phyloP scores from a whole-genome alignment of 2,329 filamentous ascomycete genomes.

The Aspergillus sp. region DNA sequence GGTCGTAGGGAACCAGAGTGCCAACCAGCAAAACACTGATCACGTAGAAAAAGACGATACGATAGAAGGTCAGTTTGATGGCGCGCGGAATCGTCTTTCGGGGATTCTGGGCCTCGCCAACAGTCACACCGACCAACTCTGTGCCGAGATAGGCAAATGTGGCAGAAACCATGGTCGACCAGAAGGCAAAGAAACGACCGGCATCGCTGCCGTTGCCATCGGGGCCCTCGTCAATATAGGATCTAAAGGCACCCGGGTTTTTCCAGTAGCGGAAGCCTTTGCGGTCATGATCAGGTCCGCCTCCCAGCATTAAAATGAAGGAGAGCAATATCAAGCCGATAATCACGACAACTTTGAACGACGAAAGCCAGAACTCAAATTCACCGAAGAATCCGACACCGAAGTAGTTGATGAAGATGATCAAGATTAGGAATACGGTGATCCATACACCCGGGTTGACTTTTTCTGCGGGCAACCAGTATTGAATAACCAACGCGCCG shows the following conservation, averaged over 20 bases:
- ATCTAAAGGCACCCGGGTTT: slow-evolving; percentile 59
- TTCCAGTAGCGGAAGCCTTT: slow-evolving; percentile 68
- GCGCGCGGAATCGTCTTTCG: slow-evolving; percentile 73
- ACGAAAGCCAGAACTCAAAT: slow-evolving; percentile 61
- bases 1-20: slow-evolving; percentile 74
- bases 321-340: slow-evolving; percentile 65
- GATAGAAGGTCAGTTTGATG: slow-evolving; percentile 78
- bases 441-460: slow-evolving; percentile 81
- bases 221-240: slow-evolving; percentile 37
- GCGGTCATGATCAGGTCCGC: slow-evolving; percentile 62
- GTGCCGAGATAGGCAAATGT: slow-evolving; percentile 78
- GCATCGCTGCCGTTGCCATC: slow-evolving; percentile 33
- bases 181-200: slow-evolving; percentile 63
- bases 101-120: slow-evolving; percentile 77
- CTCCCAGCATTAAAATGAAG: slow-evolving; percentile 63
- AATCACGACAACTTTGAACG: slow-evolving; percentile 69
- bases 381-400: slow-evolving; percentile 69
- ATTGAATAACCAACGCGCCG: slow-evolving; percentile 74
- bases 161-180: slow-evolving; percentile 71
- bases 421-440: slow-evolving; percentile 64
- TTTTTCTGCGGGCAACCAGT: slow-evolving; percentile 65
- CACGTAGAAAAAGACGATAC: slow-evolving; percentile 78
- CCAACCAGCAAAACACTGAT: slow-evolving; percentile 72
- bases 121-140: slow-evolving; percentile 74
- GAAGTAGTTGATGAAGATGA: slow-evolving; percentile 68